phyloP scores from a whole-genome alignment of 2,329 filamentous ascomycete genomes.

The Exophiala oligosperma region DNA sequence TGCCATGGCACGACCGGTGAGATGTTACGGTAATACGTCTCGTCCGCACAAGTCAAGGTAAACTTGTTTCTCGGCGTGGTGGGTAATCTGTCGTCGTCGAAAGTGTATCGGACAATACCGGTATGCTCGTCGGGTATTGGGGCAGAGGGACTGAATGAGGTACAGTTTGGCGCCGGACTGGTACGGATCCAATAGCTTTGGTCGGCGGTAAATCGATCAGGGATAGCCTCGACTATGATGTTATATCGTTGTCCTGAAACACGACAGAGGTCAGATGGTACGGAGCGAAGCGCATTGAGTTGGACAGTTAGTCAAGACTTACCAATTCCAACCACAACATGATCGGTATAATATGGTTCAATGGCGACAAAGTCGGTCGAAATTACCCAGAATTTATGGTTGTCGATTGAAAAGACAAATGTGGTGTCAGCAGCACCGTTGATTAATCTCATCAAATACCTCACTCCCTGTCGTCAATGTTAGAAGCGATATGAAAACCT shows the following conservation, averaged over 20 bases:
- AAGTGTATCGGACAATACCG: neutral
- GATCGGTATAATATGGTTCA: slow-evolving; percentile 20
- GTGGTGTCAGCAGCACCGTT: slow-evolving; percentile 25
- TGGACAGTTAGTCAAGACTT: no score
- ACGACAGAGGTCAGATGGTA: no score
- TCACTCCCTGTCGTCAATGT: neutral
- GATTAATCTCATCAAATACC: slow-evolving; percentile 26
- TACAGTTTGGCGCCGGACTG: slow-evolving; percentile 26
- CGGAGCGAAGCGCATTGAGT: no score
- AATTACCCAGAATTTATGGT: slow-evolving; percentile 28
- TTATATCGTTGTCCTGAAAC: slow-evolving; percentile 25
- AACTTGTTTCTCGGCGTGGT: neutral
- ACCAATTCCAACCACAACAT: slow-evolving; percentile 24
- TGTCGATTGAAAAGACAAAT: slow-evolving; percentile 30
- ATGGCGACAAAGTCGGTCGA: slow-evolving; percentile 30
- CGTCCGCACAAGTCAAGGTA: slow-evolving; percentile 34
- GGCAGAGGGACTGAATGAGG: no score
- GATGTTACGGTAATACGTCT: slow-evolving; percentile 4
- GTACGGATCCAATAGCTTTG: slow-evolving; percentile 11
- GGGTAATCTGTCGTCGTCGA: neutral
- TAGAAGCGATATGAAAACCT: no score
- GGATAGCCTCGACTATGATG: slow-evolving; percentile 28
- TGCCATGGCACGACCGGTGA: slow-evolving; percentile 13
- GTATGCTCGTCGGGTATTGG: neutral
- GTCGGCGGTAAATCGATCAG: neutral